Base-by-base conservation (phyloP, 352 stramenopile genomes). In the Pythium pyrilobum region DNA sequence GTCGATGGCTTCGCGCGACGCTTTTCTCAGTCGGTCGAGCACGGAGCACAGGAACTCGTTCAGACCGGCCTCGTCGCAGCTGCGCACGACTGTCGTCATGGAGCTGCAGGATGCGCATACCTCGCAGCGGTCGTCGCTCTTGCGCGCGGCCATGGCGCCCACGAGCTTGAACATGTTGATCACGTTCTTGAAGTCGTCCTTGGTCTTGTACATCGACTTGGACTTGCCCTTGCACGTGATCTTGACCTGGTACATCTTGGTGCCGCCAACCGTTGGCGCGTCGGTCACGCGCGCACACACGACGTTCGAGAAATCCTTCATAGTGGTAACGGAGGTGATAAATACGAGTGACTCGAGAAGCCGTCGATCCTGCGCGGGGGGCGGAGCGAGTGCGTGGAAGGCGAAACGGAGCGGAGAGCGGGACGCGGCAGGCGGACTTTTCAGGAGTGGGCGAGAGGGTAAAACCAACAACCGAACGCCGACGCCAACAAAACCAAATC, bases 201-300 rank as follows among this genome's bases (percentile, higher is more conserved):
- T 88, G 54, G 74, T 88, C 74, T 92, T 92, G 72, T 87, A 87
- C 56, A 86, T 72, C 21, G 70, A 77, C 41, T 74, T 85, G 46
- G 73, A 82, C 63, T 85, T 85, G 64, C 81, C 81, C 56, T 83
- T 85, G 71, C 76, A 87, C 24, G 63, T 49, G 47, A 90, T 72
- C 57, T 88, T 89, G 43, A 92, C 78, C 58, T 89, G 76, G 63
- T 85, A 92, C 79, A 90, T 90, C 65, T 87, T 81, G 52, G 67
- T 82, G 44, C 77, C 77, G 44, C 79, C 71, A 27, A 92, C 69
- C 23, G 78, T 68, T 2, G 81, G 79, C 34, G 82, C 82, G 34
- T 79, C 77, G 28, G 71, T 71, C 47, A 92, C 82, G 37, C 63
- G 66, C 0, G 71, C 74, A 49, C 66, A 75, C 29, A 92, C 59